Base-by-base conservation (phyloP, 1,139 yeast species). In the Diutina pseudorugosa region DNA sequence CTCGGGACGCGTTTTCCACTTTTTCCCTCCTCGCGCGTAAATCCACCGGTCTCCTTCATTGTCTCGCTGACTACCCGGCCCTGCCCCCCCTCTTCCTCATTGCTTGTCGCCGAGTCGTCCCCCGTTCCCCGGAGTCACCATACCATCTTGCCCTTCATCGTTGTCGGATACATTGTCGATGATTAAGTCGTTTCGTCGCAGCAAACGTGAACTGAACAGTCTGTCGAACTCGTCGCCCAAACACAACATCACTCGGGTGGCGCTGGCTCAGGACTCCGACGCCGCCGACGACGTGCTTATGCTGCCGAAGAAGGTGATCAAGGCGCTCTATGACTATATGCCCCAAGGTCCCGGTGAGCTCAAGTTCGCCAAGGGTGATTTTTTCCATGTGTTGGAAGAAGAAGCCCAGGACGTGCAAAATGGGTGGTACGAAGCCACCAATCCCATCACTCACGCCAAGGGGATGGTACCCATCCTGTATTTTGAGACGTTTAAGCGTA, bases 381-480 rank as follows among this genome's bases (percentile, higher is more conserved):
- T 90, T 53, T 88, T 91, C 66, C 91, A 89, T 62, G 94, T 93
- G 6, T 71, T 83, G 21, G 62, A 60, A 30, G 53, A 52, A 50
- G 60, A 58, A 36, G 63, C 63, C 50, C 62, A 60, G 45, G 68
- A 65, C 51, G 70, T 65, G 55, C 63, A 64, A 33, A 70, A 76
- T 50, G 88, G 86, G 51, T 89, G 95, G 93, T 88, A 82, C 61
- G 93, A 89, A 62, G 98, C 96, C 3, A 81, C 83, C 52, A 91
- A 91, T 65, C 98, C 98, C 14, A 80, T 87, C 55, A 79, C 86
- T 16, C 81, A 84, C 59, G 69, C 77, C 30, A 76, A 79, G 54
- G 98, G 98, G 1, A 80, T 87, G 80, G 98, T 93, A 1, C 98
- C 98, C 3, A 82, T 82, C 51, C 71, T 82, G 25, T 85, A 85